Conservation (phyloP, 2,329 filamentous ascomycete species). For the Graphilbum fragrans region DNA sequence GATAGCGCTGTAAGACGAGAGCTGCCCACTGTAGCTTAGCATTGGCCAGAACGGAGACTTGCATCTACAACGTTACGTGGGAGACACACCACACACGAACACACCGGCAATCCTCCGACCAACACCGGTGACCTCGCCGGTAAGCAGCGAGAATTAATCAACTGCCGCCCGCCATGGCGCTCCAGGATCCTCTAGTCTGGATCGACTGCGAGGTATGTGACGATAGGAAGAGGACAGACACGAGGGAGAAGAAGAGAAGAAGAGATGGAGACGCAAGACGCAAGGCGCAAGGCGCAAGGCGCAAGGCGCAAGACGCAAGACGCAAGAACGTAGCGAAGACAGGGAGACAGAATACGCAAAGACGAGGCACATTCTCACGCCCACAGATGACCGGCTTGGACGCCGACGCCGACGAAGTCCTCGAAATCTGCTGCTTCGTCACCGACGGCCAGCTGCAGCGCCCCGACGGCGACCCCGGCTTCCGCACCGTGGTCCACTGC, state of each 20-base stretch:
- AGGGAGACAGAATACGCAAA: not conserved
- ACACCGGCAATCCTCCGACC: too few species aligned
- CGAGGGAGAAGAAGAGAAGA: not conserved
- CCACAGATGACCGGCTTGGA: conserved; percentile 90
- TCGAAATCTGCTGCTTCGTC: conserved; percentile 87
- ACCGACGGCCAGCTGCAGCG: conserved; percentile 59
- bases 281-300: not conserved
- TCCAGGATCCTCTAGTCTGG: conserved; percentile 62
- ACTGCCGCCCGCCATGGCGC: not conserved
- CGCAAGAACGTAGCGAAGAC: not conserved
- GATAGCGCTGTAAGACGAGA: too few species aligned
- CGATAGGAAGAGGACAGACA: not conserved
- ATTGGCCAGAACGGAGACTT: too few species aligned
- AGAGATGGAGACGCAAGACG: not conserved
- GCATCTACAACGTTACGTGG: too few species aligned
- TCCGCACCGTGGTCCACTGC: conserved; percentile 69
- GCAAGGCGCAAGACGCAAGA: not conserved
- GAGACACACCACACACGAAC: too few species aligned
- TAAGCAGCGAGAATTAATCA: too few species aligned
- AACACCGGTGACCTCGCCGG: too few species aligned
- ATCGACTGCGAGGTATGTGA: conserved; percentile 54
- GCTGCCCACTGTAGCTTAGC: too few species aligned
- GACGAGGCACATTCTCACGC: not conserved
- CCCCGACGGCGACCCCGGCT: conserved; percentile 43
- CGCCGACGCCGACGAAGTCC: conserved; percentile 66